Percentiles rank a stretch among this genome's conserved stretches.
These are phyloP conservation scores for Russula dissimulans DNA, from an alignment of 768 basidiomycete species.

Conservation along the genomic window DNA sequence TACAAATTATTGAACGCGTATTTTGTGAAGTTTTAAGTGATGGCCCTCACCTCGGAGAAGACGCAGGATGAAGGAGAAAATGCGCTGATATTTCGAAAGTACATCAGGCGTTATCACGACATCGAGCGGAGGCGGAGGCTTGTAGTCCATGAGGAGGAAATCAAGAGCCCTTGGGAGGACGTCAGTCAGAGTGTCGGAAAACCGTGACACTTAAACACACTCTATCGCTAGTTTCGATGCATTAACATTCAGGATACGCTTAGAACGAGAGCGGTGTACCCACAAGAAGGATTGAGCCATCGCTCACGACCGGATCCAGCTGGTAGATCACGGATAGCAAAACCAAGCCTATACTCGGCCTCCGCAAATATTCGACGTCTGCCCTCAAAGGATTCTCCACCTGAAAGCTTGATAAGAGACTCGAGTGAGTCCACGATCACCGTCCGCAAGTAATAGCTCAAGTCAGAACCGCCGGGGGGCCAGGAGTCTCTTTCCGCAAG, in stretches of 20 bases:
- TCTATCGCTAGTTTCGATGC: slow-evolving; percentile 26
- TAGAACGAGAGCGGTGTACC: slow-evolving; percentile 26
- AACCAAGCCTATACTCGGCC: slow-evolving; percentile 70
- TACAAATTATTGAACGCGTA: slow-evolving; percentile 22
- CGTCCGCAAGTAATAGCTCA: slow-evolving; percentile 74
- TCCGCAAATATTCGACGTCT: slow-evolving; percentile 36
- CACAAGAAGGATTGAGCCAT: slow-evolving; percentile 79
- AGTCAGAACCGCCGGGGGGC: slow-evolving; percentile 81
- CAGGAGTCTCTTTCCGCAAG: slow-evolving; percentile 69
- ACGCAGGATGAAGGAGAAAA: slow-evolving; percentile 73
- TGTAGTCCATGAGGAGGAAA: slow-evolving; percentile 85
- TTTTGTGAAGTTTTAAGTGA: background rate
- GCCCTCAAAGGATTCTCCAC: background rate
- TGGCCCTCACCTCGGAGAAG: slow-evolving; percentile 57
- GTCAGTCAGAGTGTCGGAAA: slow-evolving; percentile 2
- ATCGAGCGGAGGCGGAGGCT: slow-evolving; percentile 71
- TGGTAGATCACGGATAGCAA: slow-evolving; percentile 70
- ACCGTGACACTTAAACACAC: slow-evolving; percentile 21
- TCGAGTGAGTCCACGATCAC: slow-evolving; percentile 80
- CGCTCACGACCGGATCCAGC: slow-evolving; percentile 54
- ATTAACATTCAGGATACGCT: background rate
- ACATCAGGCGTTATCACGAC: slow-evolving; percentile 61
- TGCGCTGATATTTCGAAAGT: slow-evolving; percentile 76
- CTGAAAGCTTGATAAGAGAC: slow-evolving; percentile 10
- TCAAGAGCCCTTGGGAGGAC: slow-evolving; percentile 58